phyloP scores from a whole-genome alignment of 306 rosid genomes.

The Begonia masoniana region DNA sequence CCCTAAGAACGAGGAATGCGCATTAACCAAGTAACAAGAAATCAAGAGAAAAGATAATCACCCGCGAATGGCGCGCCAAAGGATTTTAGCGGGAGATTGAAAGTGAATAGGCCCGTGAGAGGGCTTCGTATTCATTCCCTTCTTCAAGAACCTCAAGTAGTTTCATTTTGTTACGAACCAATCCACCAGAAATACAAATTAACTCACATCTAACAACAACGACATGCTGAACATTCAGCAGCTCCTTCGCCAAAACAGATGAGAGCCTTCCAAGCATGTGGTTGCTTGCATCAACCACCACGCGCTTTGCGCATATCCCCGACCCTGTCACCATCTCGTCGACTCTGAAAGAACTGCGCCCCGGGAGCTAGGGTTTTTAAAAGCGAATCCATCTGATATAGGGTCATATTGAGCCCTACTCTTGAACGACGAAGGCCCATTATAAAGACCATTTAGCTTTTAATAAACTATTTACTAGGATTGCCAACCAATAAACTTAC shows the following conservation, averaged over 20 bases:
- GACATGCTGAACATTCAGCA: constrained; percentile 56
- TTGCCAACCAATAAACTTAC: no score
- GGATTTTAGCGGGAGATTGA: constrained; percentile 61
- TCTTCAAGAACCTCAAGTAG: constrained; percentile 62
- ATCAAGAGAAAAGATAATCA: constrained; percentile 1
- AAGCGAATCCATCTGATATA: no score
- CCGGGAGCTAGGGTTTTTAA: no score
- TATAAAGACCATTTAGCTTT: no score
- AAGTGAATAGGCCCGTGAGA: constrained; percentile 76
- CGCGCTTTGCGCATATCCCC: constrained; percentile 58
- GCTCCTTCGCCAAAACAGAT: constrained; percentile 58
- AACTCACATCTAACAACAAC: constrained; percentile 57
- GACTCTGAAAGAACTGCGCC: constrained; percentile 5
- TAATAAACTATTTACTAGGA: no score
- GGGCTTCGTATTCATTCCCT: constrained; percentile 74
- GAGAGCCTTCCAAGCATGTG: constrained; percentile 69
- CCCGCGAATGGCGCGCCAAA: constrained; percentile 85
- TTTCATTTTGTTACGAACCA: constrained; percentile 73
- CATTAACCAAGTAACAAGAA: neutral
- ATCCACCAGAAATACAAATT: constrained; percentile 57
- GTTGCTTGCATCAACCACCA: constrained; percentile 64
- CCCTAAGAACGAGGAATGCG: no score
- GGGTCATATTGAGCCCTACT: no score
- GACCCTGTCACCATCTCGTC: constrained; percentile 55
- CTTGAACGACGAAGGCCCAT: no score